Base-by-base conservation (phyloP, 1,139 yeast species). In the Waltiozyma sp. region DNA sequence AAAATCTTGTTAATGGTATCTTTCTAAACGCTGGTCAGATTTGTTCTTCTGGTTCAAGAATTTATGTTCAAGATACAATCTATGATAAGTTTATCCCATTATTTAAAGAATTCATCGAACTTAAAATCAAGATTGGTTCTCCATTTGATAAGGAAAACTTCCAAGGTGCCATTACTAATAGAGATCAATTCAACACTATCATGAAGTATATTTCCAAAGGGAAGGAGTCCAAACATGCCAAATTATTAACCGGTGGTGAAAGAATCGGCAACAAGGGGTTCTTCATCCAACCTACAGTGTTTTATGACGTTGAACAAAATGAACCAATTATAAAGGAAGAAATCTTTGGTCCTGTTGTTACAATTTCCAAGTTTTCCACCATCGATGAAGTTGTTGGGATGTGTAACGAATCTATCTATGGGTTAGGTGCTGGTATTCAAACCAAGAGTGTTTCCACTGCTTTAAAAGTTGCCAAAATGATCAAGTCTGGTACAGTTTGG, bases 1-100 rank as follows among this genome's bases (percentile, higher is more conserved):
- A 73, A 56, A 72, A 75, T 62, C 66, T 78, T 50, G 69, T 73
- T 49, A 61, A 65, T 40, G 85, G 85, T 62, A 79, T 79, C 53
- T 77, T 77, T 73, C 77, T 72, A 71, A 85, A 85, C 66, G 80
- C 87, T 52, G 95, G 94, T 61, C 93, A 85, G 67, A 85, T 83
- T 41, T 85, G 95, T 64, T 80, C 86, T 54, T 89, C 94, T 43
- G 89, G 91, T 54, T 83, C 93, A 38, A 76, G 95, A 70, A 71
- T 84, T 49, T 82, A 78, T 63, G 75, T 84, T 47, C 93, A 85
- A 63, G 86, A 78, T 49, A 77, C 76, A 42, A 69, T 82, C 53
- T 83, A 84, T 64, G 88, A 82, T 49, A 66, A 72, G 55, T 72
- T 84, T 51, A 62, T 82, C 46, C 66, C 65, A 38, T 73, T 70